Conservation (phyloP, 768 basidiomycete species). For the Pluteus cervinus region DNA sequence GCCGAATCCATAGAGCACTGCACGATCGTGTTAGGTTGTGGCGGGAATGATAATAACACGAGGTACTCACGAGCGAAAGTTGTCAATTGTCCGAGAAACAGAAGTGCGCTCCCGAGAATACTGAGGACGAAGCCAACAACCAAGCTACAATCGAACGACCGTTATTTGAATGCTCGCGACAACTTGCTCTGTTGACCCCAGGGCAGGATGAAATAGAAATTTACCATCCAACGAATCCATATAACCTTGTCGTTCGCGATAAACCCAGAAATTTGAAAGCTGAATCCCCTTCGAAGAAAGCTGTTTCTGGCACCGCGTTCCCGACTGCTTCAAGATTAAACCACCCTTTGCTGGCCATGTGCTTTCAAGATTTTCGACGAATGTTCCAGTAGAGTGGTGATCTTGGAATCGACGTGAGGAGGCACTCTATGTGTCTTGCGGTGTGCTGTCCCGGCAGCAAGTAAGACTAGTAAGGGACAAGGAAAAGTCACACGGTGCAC, state of each 20-base stretch:
- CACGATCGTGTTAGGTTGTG: constrained; percentile 6
- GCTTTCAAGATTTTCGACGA: no score
- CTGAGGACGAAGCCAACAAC: constrained; percentile 74
- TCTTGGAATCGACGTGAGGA: constrained; percentile 3
- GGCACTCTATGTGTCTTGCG: not conserved
- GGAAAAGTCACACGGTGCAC: not conserved
- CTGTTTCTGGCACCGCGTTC: constrained; percentile 62
- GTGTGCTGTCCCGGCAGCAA: constrained; percentile 29
- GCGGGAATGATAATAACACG: not conserved
- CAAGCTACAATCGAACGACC: constrained; percentile 41
- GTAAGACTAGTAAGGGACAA: not conserved
- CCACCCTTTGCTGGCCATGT: constrained; percentile 71
- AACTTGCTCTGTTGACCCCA: no score
- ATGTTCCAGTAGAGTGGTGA: constrained; percentile 6
- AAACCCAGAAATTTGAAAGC: constrained; percentile 79
- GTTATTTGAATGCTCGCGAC: not conserved
- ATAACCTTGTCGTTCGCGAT: constrained; percentile 74
- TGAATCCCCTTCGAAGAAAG: constrained; percentile 85
- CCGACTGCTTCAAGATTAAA: constrained; percentile 74
- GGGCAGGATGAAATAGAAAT: no score
- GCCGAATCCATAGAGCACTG: constrained; percentile 80
- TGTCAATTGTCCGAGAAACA: constrained; percentile 64
- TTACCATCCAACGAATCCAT: constrained; percentile 83
- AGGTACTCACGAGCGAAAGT: constrained; percentile 67
- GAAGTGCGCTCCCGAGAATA: constrained; percentile 68